phyloP scores from a whole-genome alignment of 305 asterid genomes.

The Caryopteris hybrid region DNA sequence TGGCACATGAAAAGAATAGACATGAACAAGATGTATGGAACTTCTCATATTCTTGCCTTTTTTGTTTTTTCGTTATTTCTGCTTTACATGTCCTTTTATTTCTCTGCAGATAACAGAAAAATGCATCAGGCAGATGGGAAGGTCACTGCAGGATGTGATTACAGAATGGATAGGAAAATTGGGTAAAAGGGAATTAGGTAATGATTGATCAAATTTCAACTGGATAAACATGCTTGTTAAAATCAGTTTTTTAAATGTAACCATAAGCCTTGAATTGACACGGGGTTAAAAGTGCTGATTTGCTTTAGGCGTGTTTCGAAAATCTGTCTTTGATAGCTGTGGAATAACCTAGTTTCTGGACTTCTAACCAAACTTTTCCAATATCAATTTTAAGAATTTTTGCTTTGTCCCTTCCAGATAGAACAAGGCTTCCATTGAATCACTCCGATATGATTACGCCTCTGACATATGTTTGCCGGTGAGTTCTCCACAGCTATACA shows the following conservation, averaged over 20 bases:
- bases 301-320: too few species aligned
- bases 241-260: not conserved
- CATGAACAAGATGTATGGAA: slow-evolving; percentile 80
- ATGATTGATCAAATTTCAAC: not conserved
- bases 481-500: slow-evolving; percentile 21
- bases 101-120: slow-evolving; percentile 70
- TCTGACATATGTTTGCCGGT: slow-evolving; percentile 67
- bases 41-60: slow-evolving; percentile 8
- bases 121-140: slow-evolving; percentile 74
- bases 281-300: not conserved
- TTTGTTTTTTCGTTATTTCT: not conserved
- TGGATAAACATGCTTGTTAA: not conserved
- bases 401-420: slow-evolving; percentile 44
- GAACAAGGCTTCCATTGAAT: slow-evolving; percentile 69
- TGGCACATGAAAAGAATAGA: slow-evolving; percentile 82
- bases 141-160: slow-evolving; percentile 75
- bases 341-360: not conserved
- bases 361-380: not conserved
- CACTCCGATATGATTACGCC: slow-evolving; percentile 72
- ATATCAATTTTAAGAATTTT: not conserved
- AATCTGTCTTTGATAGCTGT: not conserved
- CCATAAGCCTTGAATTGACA: not conserved
- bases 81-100: not conserved
- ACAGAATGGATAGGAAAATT: slow-evolving; percentile 66
- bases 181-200: slow-evolving; percentile 75